Evolutionary conservation across 2,329 filamentous ascomycete genomes (phyloP), one percentile per base, ranked within the genome.

Genomic region (Xylaria hypoxylon): DNA sequence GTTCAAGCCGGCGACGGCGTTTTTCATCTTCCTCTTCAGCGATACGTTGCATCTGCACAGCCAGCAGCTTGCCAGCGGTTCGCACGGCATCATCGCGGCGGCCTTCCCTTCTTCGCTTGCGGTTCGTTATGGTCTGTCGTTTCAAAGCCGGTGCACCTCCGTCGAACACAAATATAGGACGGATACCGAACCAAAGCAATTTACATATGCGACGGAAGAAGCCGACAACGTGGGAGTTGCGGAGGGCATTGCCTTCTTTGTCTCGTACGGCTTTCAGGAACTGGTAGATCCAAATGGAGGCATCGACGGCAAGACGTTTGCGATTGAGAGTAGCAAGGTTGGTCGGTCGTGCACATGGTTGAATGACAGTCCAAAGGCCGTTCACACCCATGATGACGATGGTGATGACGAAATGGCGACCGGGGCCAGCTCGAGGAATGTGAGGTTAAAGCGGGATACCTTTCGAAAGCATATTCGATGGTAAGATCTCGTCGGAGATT

Each of bases 211-310:
- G 90, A 58, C 96, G 92, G 81, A 99, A 99, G 87, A 99, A 99
- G 44, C 96, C 96, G 48, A 99, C 93, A 40, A 99, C 89, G 76
- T 99, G 96, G 33, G 93, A 95, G 82, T 97, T 99, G 70, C 94
- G 93, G 59, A 99, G 85, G 1, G 96, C 96, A 77, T 99, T 97
- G 60, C 96, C 96, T 80, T 99, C 96, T 76, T 98, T 97, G 81
- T 99, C 96, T 74, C 96, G 94, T 11, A 99, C 96, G 10, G 96
- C 96, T 82, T 99, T 99, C 74, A 99, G 89, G 76, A 99, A 99
- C 77, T 99, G 96, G 84, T 99, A 99, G 74, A 99, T 98, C 96
- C 96, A 99, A 78, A 99, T 99, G 13, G 94, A 97, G 65, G 96
- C 96, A 81, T 99, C 96, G 72, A 99, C 93, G 52, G 96, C 96